Base-by-base conservation (phyloP, 805 yeast genomes). In the Kuraishia cidri region DNA sequence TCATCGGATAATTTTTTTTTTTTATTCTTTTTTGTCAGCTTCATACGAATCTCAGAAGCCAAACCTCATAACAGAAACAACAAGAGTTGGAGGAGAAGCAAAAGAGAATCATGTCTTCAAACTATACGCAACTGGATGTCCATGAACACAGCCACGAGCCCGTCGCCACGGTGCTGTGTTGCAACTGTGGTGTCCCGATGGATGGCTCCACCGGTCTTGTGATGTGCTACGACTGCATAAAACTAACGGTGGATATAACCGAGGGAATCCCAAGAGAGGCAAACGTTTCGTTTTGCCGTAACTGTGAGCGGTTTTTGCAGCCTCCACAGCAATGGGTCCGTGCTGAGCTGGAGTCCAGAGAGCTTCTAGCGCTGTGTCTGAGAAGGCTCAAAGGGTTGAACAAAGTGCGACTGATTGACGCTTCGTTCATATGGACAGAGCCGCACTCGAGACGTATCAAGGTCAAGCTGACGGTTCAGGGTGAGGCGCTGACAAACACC, bases 121-220 rank as follows among this genome's bases (percentile, higher is more conserved):
- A 33, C 28, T 33, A 33, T 21, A 33, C 35, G 12, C 31, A 28
- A 3, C 26, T 33, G 21, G 31, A 33, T 12, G 22, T 20, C 12
- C 13, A 14, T 9, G 14, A 15, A 18, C 27, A 12, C 6, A 26
- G 12, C 5, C 34, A 32, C 3, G 34, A 21, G 25, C 24, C 26
- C 6, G 31, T 26, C 13, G 94, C 97, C 22, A 92, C 97, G 2
- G 92, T 92, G 39, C 74, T 92, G 37, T 92, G 98, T 68, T 87
- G 95, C 62, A 86, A 85, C 79, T 92, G 98, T 79, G 97, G 97
- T 62, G 85, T 82, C 36, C 97, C 97, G 28, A 85, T 92, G 74
- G 97, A 92, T 54, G 97, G 97, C 28, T 85, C 97, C 16, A 62
- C 75, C 17, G 95, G 96, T 10, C 63, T 88, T 36, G 94, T 87